Evolutionary conservation across 2,329 filamentous ascomycete genomes (phyloP).

Genomic region (Stachybotrys echinatus): DNA sequence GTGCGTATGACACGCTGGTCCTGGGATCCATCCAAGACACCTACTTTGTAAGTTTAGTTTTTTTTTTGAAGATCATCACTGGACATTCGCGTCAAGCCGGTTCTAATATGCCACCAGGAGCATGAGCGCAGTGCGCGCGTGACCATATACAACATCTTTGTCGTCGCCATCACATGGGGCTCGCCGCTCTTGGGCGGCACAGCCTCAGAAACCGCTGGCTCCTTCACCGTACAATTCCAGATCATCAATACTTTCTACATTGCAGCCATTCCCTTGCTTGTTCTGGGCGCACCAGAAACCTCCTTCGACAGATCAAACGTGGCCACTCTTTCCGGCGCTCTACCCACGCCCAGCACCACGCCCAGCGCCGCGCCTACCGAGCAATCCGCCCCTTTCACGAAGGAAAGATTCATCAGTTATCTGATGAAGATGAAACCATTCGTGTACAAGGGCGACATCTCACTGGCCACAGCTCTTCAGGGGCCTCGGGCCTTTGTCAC

Average conservation of each 20-base stretch:
- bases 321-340: not conserved
- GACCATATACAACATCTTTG: slow-evolving; percentile 38
- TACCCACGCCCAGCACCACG: not conserved
- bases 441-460: slow-evolving; percentile 26
- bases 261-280: slow-evolving; percentile 39
- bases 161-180: slow-evolving; percentile 45
- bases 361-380: not conserved
- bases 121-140: slow-evolving; percentile 44
- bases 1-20: slow-evolving; percentile 50
- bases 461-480: slow-evolving; percentile 32
- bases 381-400: slow-evolving; percentile 17
- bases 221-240: slow-evolving; percentile 44
- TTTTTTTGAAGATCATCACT: not conserved
- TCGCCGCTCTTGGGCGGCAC: slow-evolving; percentile 48
- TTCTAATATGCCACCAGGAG: slow-evolving; percentile 30
- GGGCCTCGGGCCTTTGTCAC: slow-evolving; percentile 41
- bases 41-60: slow-evolving; percentile 42
- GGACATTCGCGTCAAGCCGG: slow-evolving; percentile 12
- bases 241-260: slow-evolving; percentile 44
- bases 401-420: slow-evolving; percentile 28
- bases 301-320: slow-evolving; percentile 37
- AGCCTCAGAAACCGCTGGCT: slow-evolving; percentile 31
- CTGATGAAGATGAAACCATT: slow-evolving; percentile 32
- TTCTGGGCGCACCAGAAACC: slow-evolving; percentile 47
- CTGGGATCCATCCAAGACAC: slow-evolving; percentile 50